phyloP scores from a whole-genome alignment of 2,329 filamentous ascomycete species.

The Trichoderma lentiforme region DNA sequence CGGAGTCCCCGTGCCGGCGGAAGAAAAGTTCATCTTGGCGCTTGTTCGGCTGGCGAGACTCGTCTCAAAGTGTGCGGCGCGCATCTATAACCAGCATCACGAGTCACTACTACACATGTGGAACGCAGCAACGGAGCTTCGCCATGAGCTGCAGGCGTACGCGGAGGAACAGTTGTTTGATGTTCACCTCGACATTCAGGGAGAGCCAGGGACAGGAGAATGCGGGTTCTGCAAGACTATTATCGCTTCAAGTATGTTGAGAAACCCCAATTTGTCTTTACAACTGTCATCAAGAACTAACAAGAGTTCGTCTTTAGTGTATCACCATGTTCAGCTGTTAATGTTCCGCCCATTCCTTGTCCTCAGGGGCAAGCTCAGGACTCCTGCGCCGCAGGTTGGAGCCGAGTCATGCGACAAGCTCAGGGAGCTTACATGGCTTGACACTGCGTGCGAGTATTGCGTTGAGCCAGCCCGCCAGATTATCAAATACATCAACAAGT shows the following conservation, averaged over 20 bases:
- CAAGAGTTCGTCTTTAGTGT: background rate
- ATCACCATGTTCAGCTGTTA: background rate
- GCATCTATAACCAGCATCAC: slow-evolving; percentile 13
- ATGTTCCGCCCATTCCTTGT: slow-evolving; percentile 13
- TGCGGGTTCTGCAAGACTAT: slow-evolving; percentile 14
- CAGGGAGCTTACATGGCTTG: slow-evolving; percentile 5
- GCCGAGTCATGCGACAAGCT: slow-evolving; percentile 8
- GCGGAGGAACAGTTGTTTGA: background rate
- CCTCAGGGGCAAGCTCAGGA: background rate
- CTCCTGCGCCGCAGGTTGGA: background rate
- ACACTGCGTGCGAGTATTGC: slow-evolving; percentile 10
- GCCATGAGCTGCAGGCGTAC: slow-evolving; percentile 2
- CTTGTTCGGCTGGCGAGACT: background rate
- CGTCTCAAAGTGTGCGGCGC: background rate
- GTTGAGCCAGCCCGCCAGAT: slow-evolving; percentile 8
- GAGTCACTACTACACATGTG: slow-evolving; percentile 13
- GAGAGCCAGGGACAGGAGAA: slow-evolving; percentile 1
- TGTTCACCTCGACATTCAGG: background rate
- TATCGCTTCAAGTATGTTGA: background rate
- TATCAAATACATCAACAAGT: slow-evolving; percentile 8
- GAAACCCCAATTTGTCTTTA: background rate
- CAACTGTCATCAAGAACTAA: background rate
- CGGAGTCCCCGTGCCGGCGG: slow-evolving; percentile 6
- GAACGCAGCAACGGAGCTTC: slow-evolving; percentile 9
- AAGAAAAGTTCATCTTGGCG: slow-evolving; percentile 2